phyloP scores from a whole-genome alignment of 2,329 filamentous ascomycete species.

The Penicillium sp. region DNA sequence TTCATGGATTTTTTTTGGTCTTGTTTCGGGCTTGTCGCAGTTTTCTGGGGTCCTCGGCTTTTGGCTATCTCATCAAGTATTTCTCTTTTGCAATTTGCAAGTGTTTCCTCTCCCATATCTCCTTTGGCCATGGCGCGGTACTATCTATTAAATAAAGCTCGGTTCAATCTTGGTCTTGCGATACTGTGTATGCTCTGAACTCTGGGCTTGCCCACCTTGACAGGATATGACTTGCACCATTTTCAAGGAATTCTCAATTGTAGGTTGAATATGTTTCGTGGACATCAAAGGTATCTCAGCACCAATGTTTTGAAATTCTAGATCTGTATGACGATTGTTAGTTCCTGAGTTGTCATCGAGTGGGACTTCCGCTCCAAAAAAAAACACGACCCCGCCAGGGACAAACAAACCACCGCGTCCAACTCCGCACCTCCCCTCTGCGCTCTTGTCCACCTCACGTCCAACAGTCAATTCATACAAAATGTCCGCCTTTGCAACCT shows the following conservation, averaged over 20 bases:
- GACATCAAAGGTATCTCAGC: not conserved
- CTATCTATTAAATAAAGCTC: constrained; percentile 15
- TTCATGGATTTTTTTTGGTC: constrained; percentile 23
- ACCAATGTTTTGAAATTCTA: not conserved
- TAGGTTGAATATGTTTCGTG: not conserved
- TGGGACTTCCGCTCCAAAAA: constrained; percentile 7
- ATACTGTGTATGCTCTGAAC: constrained; percentile 1
- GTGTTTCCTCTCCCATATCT: constrained; percentile 1
- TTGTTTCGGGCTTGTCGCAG: constrained; percentile 18
- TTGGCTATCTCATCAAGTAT: constrained; percentile 8
- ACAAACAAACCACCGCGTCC: constrained; percentile 3
- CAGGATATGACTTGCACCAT: not conserved
- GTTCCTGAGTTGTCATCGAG: not conserved
- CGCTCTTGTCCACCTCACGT: not conserved
- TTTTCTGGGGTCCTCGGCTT: constrained; percentile 13
- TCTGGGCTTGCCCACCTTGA: not conserved
- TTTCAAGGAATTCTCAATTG: not conserved
- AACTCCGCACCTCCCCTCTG: not conserved
- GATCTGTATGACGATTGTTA: too few species aligned
- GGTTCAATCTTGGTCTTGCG: constrained; percentile 18
- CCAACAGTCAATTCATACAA: not conserved
- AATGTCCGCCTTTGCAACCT: constrained; percentile 33
- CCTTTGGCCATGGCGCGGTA: constrained; percentile 11
- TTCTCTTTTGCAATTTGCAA: constrained; percentile 4
- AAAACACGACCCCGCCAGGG: not conserved